Base-by-base conservation (phyloP, 495 filamentous ascomycete species). In the Chaetomium cochliodes region DNA sequence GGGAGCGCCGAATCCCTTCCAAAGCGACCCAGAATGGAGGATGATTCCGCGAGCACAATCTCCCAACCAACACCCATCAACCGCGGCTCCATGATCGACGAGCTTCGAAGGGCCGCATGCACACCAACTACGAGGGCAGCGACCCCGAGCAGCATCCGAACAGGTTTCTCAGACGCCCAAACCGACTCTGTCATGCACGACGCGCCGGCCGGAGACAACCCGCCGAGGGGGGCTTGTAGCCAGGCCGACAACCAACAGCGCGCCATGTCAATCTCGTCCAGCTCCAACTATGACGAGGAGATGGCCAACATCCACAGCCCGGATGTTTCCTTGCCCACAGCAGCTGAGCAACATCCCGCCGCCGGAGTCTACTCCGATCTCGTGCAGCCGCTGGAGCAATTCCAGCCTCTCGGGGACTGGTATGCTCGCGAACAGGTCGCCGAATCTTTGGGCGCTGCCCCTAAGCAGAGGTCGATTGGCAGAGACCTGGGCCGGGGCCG, bases 391-490 rank as follows among this genome's bases (percentile, higher is more conserved):
- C 28, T 65, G 5, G 30, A 52, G 56, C 33, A 8, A 2, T 65
- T 65, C 37, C 55, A 65, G 47, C 62, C 62, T 22, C 62, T 59
- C 33, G 46, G 39, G 37, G 42, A 50, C 22, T 26, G 39, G 37
- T 20, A 50, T 26, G 25, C 42, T 25, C 25, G 13, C 7, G 37
- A 47, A 23, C 18, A 46, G 15, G 33, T n/a, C 2, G 30, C 7
- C 7, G 44, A 20, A 8, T 22, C 50, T 28, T 26, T 4, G 50
- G 26, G 23, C 25, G 11, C 23, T 2, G 25, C 7, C n/a, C n/a
- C n/a, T 7, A 23, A 59, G 22, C 25, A 58, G 20, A 18, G 25
- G 9, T 16, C 26, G 12, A 22, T 28, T 12, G 28, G 28, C 4
- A 18, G 50, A 12, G 12, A 25, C 5, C 25, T 52, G 8, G 23